A percentile compares a stretch with the other conserved stretches of the same genome.
These are phyloP conservation scores for Pholiota molesta DNA, from an alignment of 768 basidiomycete species.

Conservation along the genomic window DNA sequence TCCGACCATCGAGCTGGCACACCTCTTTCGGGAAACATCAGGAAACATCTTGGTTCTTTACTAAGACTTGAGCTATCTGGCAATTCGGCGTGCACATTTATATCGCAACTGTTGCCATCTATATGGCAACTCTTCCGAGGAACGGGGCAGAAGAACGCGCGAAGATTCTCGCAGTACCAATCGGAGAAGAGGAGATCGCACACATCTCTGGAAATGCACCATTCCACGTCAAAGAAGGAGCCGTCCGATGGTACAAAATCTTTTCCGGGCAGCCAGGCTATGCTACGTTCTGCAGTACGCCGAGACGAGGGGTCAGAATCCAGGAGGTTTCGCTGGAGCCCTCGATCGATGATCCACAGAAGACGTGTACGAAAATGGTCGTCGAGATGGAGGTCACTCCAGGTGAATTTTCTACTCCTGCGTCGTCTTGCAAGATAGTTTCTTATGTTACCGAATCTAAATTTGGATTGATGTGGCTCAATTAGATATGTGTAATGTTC, in stretches of 20 bases:
- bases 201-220: slow-evolving; percentile 4
- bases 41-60: too few species aligned
- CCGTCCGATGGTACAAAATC: slow-evolving; percentile 17
- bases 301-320: slow-evolving; percentile 11
- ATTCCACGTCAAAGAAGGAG: background rate
- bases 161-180: background rate
- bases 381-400: slow-evolving; percentile 21
- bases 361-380: slow-evolving; percentile 19
- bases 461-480: background rate
- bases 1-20: too few species aligned
- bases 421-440: background rate
- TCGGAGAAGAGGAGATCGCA: background rate
- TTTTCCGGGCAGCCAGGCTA: slow-evolving; percentile 5
- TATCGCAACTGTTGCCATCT: too few species aligned
- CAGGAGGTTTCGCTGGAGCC: slow-evolving; percentile 21
- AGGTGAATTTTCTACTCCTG: slow-evolving; percentile 12
- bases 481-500: slow-evolving; percentile 24
- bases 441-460: background rate
- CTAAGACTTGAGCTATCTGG: too few species aligned
- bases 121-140: background rate
- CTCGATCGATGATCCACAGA: slow-evolving; percentile 16
- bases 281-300: slow-evolving; percentile 8
- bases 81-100: too few species aligned
- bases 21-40: too few species aligned
- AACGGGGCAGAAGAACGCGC: background rate